Base-by-base conservation (phyloP, 2,329 filamentous ascomycete species). In the Fusarium sp. region DNA sequence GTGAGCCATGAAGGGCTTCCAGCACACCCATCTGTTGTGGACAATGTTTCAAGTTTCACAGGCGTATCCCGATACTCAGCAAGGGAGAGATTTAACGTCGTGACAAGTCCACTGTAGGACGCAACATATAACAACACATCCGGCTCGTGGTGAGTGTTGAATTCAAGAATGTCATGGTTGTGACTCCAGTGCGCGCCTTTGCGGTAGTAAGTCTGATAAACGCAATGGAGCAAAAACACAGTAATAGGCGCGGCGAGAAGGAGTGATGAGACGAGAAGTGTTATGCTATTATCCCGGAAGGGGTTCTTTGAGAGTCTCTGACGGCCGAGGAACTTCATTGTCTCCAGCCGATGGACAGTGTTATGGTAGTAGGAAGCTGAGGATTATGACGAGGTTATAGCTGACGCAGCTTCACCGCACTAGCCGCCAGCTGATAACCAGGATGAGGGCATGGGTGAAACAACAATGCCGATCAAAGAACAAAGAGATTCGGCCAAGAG, bases 1-100 rank as follows among this genome's bases (percentile, higher is more conserved):
- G 88, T 88, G 64, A 92, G 82, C 90, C 90, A 93, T 17, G 89
- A 87, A 10, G 90, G 88, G 68, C 86, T 87, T 5, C 83, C 80
- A 15, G 84, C 87, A 80, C 90, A 92, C 39, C 82, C 83, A 58
- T 82, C 83, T 28, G 83, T 84, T 7, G 81, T 80, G 58, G 84
- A 84, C 24, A 87, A 80, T 26, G 80, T 77, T 73, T 83, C 80
- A 67, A 91, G 84, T 26, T 54, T 41, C 20, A 66, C n/a, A 28
- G 64, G 64, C 10, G 38, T 26, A 36, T 57, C 36, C 35, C 64
- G 72, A 72, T 74, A 67, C 71, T 71, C 74, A 26, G 59, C 59
- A 28, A 56, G 36, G 3, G 79, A 83, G 64, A 87, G 79, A 69
- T 85, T 83, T 57, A 88, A 81, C n/a, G 85, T 87, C 26, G 85